These are phyloP conservation scores for Crepidotus variabilis DNA, from an alignment of 768 basidiomycete genomes.

Conservation along the genomic window DNA sequence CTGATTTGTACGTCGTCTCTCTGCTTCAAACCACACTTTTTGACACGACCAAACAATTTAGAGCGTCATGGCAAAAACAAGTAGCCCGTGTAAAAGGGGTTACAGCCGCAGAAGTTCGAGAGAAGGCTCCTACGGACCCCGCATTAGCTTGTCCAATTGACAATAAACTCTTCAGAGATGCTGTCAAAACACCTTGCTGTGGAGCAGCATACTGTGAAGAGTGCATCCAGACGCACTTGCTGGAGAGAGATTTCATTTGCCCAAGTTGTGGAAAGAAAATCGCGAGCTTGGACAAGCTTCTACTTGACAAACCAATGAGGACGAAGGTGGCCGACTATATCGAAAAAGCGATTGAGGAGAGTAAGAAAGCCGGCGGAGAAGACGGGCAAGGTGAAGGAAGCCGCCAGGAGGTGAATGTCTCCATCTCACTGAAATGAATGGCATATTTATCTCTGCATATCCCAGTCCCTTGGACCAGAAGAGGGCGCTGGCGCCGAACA, in stretches of 20 bases:
- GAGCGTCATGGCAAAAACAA: constrained; percentile 95
- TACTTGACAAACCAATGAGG: constrained; percentile 75
- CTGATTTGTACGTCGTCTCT: constrained; percentile 76
- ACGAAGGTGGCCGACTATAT: constrained; percentile 80
- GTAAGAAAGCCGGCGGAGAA: constrained; percentile 58
- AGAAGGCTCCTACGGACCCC: constrained; percentile 74
- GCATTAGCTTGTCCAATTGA: constrained; percentile 87
- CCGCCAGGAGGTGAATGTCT: constrained; percentile 33
- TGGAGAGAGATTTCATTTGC: constrained; percentile 94
- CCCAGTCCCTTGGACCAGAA: constrained; percentile 17
- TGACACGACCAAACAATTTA: constrained; percentile 22
- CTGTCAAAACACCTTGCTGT: constrained; percentile 95
- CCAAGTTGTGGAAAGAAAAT: constrained; percentile 88
- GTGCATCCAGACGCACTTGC: constrained; percentile 90
- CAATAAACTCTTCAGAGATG: constrained; percentile 89
- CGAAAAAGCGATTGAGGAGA: constrained; percentile 75
- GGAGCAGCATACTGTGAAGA: constrained; percentile 91
- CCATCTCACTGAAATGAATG: background rate
- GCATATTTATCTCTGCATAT: background rate
- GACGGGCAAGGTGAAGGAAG: constrained; percentile 25
- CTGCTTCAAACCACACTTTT: background rate
- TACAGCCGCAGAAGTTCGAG: constrained; percentile 86
- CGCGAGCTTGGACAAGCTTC: constrained; percentile 82
- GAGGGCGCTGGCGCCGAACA: constrained; percentile 33
- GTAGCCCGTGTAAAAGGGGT: constrained; percentile 74